These are phyloP conservation scores for Sporothrix pseudoabietina DNA, from an alignment of 2,329 filamentous ascomycete species.

Conservation along the genomic window DNA sequence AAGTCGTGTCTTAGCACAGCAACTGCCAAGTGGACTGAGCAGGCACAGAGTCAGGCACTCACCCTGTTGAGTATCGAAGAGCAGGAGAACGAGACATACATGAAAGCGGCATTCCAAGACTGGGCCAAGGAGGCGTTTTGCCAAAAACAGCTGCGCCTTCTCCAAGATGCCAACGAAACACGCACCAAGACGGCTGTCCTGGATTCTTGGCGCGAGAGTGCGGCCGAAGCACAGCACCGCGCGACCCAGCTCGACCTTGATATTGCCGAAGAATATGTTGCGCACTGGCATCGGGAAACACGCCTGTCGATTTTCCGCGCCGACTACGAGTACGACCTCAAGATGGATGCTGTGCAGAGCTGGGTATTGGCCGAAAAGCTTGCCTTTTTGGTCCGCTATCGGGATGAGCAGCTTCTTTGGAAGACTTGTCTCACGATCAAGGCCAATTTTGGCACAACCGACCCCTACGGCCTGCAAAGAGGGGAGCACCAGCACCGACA, in stretches of 20 bases:
- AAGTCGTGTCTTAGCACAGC: slow-evolving; percentile 33
- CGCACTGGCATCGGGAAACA: slow-evolving; percentile 39
- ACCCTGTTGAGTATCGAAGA: slow-evolving; percentile 28
- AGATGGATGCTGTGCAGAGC: slow-evolving; percentile 35
- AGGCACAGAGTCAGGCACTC: slow-evolving; percentile 22
- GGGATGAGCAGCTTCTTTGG: slow-evolving; percentile 34
- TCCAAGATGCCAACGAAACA: neutral
- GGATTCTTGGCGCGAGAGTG: slow-evolving; percentile 17
- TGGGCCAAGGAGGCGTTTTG: slow-evolving; percentile 29
- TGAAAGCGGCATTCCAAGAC: slow-evolving; percentile 29
- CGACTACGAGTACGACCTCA: slow-evolving; percentile 33
- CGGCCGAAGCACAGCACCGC: slow-evolving; percentile 15
- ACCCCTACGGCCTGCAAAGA: neutral
- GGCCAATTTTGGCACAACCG: neutral
- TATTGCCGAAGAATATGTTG: slow-evolving; percentile 34
- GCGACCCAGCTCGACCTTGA: slow-evolving; percentile 24
- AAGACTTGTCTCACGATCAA: slow-evolving; percentile 4
- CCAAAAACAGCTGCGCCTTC: slow-evolving; percentile 23
- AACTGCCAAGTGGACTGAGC: slow-evolving; percentile 28
- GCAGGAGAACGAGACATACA: slow-evolving; percentile 29
- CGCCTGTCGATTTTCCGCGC: slow-evolving; percentile 36
- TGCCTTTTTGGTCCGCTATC: slow-evolving; percentile 36
- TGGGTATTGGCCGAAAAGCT: slow-evolving; percentile 40
- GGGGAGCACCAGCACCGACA: neutral
- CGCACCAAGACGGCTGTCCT: neutral